Base-by-base conservation (phyloP, 2,329 filamentous ascomycete genomes). In the Chrysoporthe austroafricana region DNA sequence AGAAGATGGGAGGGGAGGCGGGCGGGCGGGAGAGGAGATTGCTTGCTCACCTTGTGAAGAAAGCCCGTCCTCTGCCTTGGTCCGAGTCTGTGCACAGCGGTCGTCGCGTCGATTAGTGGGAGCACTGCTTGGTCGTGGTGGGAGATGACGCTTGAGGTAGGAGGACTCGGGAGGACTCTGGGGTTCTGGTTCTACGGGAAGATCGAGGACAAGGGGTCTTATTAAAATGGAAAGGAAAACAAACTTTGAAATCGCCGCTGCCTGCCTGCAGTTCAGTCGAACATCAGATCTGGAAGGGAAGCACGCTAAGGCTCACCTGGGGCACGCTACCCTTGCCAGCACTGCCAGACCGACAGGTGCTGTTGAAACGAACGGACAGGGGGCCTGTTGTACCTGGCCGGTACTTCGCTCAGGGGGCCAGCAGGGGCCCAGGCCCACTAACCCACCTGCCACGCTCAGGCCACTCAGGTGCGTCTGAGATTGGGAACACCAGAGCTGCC, bases 131-230 rank as follows among this genome's bases (percentile, higher is more conserved):
- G 63, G 42, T 69, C 46, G 43, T 63, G 65, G 50, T 69, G 52
- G 50, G 52, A 60, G 62, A 67, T 69, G 65, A 65, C 62, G 57
- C 62, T 46, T 62, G 46, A 64, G 66, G 44, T 52, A 57, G 54
- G 50, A 57, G 57, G 57, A 58, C 14, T 59, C 32, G 26, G 42
- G 36, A 36, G 48, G 39, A 36, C 56, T 42, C 32, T 64, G 52
- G 62, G 62, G 39, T 57, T 44, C 18, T 21, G 46, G 60, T 36
- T 59, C 52, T 43, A 64, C 48, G 42, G n/a, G 61, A 66, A 66
- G 60, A 46, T 64, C 66, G 68, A 70, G 68, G 68, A 70, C 68
- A 70, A 68, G 68, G 68, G 68, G 66, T 69, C 66, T 63, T 70
- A 63, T 70, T 70, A 68, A 63, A 70, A 70, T 63, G 64, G 59